Evolutionary conservation across 2,329 filamentous ascomycete genomes (phyloP), one percentile per base, ranked within the genome.

Genomic region (Fusarium concolor): DNA sequence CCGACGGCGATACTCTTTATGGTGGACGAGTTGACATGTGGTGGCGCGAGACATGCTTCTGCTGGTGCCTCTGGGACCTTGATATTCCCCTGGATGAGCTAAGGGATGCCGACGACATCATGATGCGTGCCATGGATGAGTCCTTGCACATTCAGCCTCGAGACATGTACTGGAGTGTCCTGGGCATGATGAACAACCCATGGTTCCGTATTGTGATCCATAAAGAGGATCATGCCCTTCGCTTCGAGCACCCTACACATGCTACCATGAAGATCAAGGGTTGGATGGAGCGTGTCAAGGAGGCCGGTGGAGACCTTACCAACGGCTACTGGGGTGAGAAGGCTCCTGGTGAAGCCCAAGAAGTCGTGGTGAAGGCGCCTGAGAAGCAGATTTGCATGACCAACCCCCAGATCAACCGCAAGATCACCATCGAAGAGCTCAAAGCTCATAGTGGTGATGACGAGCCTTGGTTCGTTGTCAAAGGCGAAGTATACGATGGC

Each of bases 111-210:
- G 86, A 89, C 42, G 93, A 94, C 72, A 88, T 97, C 37, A 85
- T 96, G 74, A 89, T 97, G 7, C 86, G 94, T 43, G 91, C 90
- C 6, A 97, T 97, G 93, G 94, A 97, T 71, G 94, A 97, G 68
- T 87, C 90, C 55, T 90, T 97, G 87, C 92, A 92, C 78, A 83
- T 92, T 0, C 93, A 97, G 76, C 94, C 94, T 6, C 86, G 92
- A 64, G 94, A 97, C 74, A 96, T 97, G 92, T 97, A 97, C 80
- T 97, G 94, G 94, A 94, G 89, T 62, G 93, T 97, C 3, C 81
- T 97, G 38, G 94, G 94, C 0, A 97, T 97, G 94, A 97, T 97
- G 94, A 97, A 97, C 79, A 97, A 97, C 72, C 92, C 93, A 0
- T 97, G 94, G 94, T 97, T 91, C 77, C 86, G 94, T 7, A 86